Conservation (phyloP, 805 yeast genomes). For the Kazachstania psychrophila region DNA sequence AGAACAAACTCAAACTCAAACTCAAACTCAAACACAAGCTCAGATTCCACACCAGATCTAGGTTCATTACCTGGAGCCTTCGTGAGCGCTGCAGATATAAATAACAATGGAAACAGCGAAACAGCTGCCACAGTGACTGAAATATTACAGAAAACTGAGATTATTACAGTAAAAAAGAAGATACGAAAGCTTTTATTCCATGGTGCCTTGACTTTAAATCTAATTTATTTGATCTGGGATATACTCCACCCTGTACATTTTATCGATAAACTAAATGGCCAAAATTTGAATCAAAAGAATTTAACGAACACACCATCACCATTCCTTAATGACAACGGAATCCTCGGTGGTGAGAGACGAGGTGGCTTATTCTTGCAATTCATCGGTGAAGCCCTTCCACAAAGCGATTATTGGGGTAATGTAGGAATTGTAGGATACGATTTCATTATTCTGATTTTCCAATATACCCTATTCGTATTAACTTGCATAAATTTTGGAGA, state of each 20-base stretch:
- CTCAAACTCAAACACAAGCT: constrained; percentile 1
- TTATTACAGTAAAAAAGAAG: constrained; percentile 12
- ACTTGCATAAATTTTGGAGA: constrained; percentile 24
- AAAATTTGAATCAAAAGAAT: constrained; percentile 13
- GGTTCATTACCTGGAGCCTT: constrained; percentile 25
- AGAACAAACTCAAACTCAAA: constrained; percentile 8
- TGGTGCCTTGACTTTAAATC: constrained; percentile 19
- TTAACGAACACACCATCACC: constrained; percentile 28
- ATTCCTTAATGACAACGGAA: constrained; percentile 17
- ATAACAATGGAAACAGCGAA: not conserved
- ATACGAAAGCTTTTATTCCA: constrained; percentile 20
- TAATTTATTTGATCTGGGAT: constrained; percentile 12
- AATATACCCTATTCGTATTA: constrained; percentile 18
- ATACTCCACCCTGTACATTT: constrained; percentile 30
- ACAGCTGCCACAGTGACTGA: constrained; percentile 1
- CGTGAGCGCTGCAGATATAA: not conserved
- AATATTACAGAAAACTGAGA: constrained; percentile 1
- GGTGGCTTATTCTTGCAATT: constrained; percentile 37
- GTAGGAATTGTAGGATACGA: constrained; percentile 23
- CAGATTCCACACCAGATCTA: no score
- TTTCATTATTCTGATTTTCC: constrained; percentile 21
- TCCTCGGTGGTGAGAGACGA: constrained; percentile 23
- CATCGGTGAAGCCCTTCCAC: constrained; percentile 39
- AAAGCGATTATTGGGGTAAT: constrained; percentile 28
- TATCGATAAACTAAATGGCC: constrained; percentile 27